Evolutionary conservation across 164 flowering plant genomes (phyloP), one percentile per base, ranked within the genome.

Genomic region (Litsea cubeba): DNA sequence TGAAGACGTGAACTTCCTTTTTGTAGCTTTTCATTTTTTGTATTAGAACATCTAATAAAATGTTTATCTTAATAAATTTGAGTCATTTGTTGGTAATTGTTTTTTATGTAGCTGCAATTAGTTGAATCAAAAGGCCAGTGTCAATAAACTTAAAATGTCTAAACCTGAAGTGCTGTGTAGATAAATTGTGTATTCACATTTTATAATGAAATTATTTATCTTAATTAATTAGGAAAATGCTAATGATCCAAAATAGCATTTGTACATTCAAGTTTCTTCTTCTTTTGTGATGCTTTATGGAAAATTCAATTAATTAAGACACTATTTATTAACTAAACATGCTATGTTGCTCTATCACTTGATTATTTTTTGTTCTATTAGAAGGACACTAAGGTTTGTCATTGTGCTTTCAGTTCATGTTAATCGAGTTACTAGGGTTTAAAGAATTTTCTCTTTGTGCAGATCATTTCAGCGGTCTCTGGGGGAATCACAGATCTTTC

Each of bases 401-500:
- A 28, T 68, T 18, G 23, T 49, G 50, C 3, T 68, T 68, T 68
- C 15, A 28, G 4, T 66, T 28, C 46, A 66, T 30, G 8, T 14
- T 17, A 28, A 20, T 68, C 20, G 17, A 68, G 15, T 68, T 68
- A 30, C 50, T 17, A n/a, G 24, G 69, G 6, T n/a, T 30, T 63
- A 26, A 63, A 66, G 17, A 69, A 15, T 46, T 69, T 74, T 83
- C 66, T 14, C 25, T 40, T 66, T 70, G 15, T 88, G 86, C 90
- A 96, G 99, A 96, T 96, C 40, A 83, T 96, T 76, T 94, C 98
- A 77, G 99, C 99, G 25, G 79, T 96, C 69, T 89, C 95, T 80
- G 99, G 98, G 69, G 98, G 99, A 63, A 80, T 96, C 57, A 96
- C 99, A 5, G 99, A 96, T 86, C 81, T 94, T 40, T 86, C 97